These are phyloP conservation scores for Beauveria sp. DNA, from an alignment of 2,329 filamentous ascomycete genomes.

Conservation along the genomic window DNA sequence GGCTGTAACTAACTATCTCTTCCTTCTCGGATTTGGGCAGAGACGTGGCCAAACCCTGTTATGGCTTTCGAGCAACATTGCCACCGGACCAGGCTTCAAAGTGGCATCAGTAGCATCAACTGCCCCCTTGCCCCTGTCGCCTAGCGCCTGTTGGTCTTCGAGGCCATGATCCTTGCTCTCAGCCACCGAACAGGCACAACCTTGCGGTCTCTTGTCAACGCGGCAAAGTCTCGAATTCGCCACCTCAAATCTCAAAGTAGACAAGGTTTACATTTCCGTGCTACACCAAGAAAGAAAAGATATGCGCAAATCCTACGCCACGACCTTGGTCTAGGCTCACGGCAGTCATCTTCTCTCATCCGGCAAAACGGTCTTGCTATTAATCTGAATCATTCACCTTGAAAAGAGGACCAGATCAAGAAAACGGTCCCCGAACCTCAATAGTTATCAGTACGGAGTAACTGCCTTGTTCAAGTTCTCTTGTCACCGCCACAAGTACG, in stretches of 20 bases:
- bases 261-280: background rate
- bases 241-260: conserved; percentile 1
- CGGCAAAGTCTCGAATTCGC: conserved; percentile 4
- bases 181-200: background rate
- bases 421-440: background rate
- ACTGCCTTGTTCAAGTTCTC: conserved; percentile 1
- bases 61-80: background rate
- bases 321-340: background rate
- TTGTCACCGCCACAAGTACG: background rate
- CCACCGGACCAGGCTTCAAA: background rate
- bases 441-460: background rate
- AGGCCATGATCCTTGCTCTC: background rate
- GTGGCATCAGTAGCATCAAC: background rate
- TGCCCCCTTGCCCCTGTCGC: background rate
- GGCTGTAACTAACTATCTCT: background rate
- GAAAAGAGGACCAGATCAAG: background rate
- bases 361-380: background rate
- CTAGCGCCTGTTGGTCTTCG: conserved; percentile 7
- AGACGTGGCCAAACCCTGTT: background rate
- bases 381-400: background rate
- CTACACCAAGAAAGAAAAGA: background rate
- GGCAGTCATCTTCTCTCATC: background rate
- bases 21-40: background rate
- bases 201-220: background rate
- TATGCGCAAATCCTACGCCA: background rate